Evolutionary conservation across 2,329 filamentous ascomycete species (phyloP), one percentile per base, ranked within the genome.

Genomic region (Cladosporium sp.): DNA sequence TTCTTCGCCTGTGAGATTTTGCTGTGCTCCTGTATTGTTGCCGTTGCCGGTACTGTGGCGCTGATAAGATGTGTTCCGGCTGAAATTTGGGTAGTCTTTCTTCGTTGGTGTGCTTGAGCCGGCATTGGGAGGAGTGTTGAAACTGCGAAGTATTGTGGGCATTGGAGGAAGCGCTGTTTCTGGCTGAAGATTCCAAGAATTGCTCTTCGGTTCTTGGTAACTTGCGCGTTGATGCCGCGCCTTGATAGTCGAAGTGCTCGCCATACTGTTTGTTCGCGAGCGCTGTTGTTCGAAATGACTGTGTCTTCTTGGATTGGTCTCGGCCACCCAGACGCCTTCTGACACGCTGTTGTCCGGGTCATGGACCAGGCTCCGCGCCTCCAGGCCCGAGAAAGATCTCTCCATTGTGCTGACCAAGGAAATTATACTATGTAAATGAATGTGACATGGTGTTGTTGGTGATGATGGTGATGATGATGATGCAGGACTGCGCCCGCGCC

Each of bases 211-310:
- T 45, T 59, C 50, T 15, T 59, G 50, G 22, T 59, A 57, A 38
- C 56, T 59, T 8, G 52, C 42, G 32, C 54, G 56, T 46, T 58
- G 54, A 18, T 58, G 53, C 29, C 53, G 52, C 3, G 54, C 52
- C 32, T 46, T 57, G 13, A 53, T 41, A 12, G 49, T 43, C 18
- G 39, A 39, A 27, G 48, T 43, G 22, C 46, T 54, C 27, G 40
- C 22, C 7, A 50, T 38, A 41, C 51, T 51, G 25, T 35, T 29
- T 9, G 38, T 22, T 25, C 27, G 46, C 46, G 46, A 49, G 30
- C 61, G 56, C 29, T 59, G 62, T 13, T 55, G 33, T 25, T 57
- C 59, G 41, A 57, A 61, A 39, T 59, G 51, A 38, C 55, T 60
- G 30, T 59, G 51, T 36, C 60, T 52, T 25, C 43, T 47, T 7